Evolutionary conservation across 2,329 filamentous ascomycete genomes (phyloP), one percentile per base, ranked within the genome.

Genomic region (Talaromyces islandicus): DNA sequence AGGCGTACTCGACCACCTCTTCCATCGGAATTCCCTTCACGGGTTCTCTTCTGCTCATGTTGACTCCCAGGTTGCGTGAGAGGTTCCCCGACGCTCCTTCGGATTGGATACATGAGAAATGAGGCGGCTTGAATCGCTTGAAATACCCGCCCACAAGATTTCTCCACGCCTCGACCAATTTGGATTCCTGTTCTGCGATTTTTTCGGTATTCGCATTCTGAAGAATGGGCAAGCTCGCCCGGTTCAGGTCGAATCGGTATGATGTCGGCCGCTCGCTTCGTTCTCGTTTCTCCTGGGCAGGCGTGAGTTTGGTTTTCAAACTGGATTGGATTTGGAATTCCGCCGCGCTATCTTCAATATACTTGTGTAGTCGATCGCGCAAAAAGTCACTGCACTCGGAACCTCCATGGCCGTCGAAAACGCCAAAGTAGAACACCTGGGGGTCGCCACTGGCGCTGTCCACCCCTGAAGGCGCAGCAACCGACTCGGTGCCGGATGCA

Each of bases 341-440:
- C 59, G 81, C 79, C 0, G 91, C 90, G 0, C 91, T 85, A 65
- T 91, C 83, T 74, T 99, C 93, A 38, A 99, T 87, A 72, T 97
- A 97, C 10, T 85, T 85, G 72, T 97, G 94, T 62, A 99, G 78
- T 69, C 89, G 85, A 62, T 97, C 90, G 60, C 87, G 83, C 65
- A 97, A 75, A 67, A 96, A 97, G 19, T 88, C 87, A 62, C 91
- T 92, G 74, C 94, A 97, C 72, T 96, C 90, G 21, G 80, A 84
- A 21, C 94, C 94, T 10, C 94, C 94, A 77, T 99, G 94, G 2
- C 94, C 94, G 74, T 99, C 94, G 70, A 97, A 99, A 1, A 97
- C 87, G 1, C 85, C 92, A 81, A 97, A 99, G 75, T 97, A 99
- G 75, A 99, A 99, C 35, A 97, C 88, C 72, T 97, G 93, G 1